Evolutionary conservation across 768 basidiomycete species (phyloP).

Genomic region (Tylopilus felleus): DNA sequence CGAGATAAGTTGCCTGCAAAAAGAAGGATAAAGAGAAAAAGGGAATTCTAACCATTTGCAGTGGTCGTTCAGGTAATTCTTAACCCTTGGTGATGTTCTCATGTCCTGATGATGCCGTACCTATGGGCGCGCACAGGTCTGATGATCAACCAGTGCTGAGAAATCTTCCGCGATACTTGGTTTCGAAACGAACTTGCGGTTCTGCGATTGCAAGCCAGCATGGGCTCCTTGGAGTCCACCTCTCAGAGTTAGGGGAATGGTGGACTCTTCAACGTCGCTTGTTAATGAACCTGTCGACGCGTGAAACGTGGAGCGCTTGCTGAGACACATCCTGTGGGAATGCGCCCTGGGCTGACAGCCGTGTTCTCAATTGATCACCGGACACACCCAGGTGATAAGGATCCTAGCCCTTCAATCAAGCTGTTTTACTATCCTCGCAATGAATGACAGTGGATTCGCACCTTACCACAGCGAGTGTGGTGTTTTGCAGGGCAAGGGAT

Average conservation of each 20-base stretch:
- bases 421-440: too few species aligned
- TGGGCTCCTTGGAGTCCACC: too few species aligned
- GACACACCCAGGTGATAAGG: not conserved
- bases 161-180: not conserved
- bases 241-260: too few species aligned
- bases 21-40: not conserved
- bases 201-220: not conserved
- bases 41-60: not conserved
- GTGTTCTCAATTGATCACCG: not conserved
- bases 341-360: not conserved
- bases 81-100: not conserved
- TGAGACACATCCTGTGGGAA: not conserved
- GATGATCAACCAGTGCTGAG: conserved; percentile 1
- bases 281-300: not conserved
- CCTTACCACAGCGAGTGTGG: not conserved
- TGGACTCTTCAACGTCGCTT: not conserved
- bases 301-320: not conserved
- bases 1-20: not conserved
- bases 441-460: too few species aligned
- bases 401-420: too few species aligned
- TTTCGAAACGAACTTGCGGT: not conserved
- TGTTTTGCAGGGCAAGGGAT: too few species aligned
- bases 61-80: too few species aligned
- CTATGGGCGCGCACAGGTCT: not conserved
- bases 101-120: conserved; percentile 4